Evolutionary conservation across 2,329 filamentous ascomycete genomes (phyloP), one percentile per base, ranked within the genome.

Genomic region (Bipolaris cookei): DNA sequence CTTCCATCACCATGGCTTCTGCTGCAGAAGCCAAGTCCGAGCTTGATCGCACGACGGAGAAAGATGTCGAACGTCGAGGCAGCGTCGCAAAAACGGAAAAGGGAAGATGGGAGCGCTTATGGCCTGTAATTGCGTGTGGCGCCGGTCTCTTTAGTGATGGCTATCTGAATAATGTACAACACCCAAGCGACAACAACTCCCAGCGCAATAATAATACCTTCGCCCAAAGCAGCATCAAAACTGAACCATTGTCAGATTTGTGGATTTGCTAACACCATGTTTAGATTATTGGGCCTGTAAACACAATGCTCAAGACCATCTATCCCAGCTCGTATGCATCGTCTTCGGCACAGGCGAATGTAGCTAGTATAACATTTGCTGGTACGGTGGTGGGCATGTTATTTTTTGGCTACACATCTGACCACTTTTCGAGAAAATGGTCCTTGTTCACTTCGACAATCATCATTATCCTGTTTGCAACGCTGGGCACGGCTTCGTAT

Each of bases 61-160:
- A 59, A 30, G 49, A 64, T 30, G 49, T 63, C 32, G 62, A 64
- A 39, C 71, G 71, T 37, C 66, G 67, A 23, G 63, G 34, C 7
- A 75, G 71, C 44, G 58, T 74, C 25, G 65, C 69, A 14, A 56
- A 47, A 18, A 72, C 70, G 3, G 70, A 74, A 16, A 77, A 77
- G 51, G 65, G 68, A 3, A 62, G 58, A 60, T 76, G 73, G 75
- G 75, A 77, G 61, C 80, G 85, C 45, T 79, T 84, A 16, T 88
- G 86, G 83, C 91, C 92, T 13, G 90, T 92, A 1, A 88, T 97
- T 66, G 92, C 92, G 41, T 96, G 92, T 71, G 93, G 93, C 63
- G 90, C 92, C 49, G 93, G 93, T 69, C 83, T 97, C 1, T 97
- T 97, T 77, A 92, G 89, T 21, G 93, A 97, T 76, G 93, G 93